Base-by-base conservation (phyloP, 306 rosid genomes). In the Castanopsis chinensis region DNA sequence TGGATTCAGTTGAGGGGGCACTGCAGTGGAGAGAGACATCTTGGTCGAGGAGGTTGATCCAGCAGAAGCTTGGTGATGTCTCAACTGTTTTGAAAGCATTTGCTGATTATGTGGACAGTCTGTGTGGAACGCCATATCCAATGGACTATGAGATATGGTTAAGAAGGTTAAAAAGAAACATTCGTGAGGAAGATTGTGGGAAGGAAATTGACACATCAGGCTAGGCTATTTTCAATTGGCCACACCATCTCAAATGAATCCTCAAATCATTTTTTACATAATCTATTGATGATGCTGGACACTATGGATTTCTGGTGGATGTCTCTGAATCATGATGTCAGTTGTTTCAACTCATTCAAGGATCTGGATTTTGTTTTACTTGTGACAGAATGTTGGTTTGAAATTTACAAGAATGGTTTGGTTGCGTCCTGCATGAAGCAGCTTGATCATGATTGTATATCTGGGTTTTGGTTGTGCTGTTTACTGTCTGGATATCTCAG, bases 1-100 rank as follows among this genome's bases (percentile, higher is more conserved):
- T 91, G 52, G 98, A 95, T 84, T 95, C 98, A 6, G 97, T 95
- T 53, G 99, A 95, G 89, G 97, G 97, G 60, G 99, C 98, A 0
- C 81, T 95, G 64, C 93, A 88, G 74, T 95, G 99, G 99, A 88
- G 99, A 86, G 98, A 95, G 81, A 90, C 91, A 30, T 89, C 92
- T 56, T 95, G 99, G 99, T 90, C 99, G 4, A 88, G 97, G 89
- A 89, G 99, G 78, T 78, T 83, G 75, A 95, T 95, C 88, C 99
- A 95, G 84, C 99, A 95, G 87, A 90, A 91, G 84, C 89, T 95
- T 33, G 99, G 99, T 58, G 98, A 91, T 41, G 87, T 92, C 61
- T 93, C 98, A 10, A 89, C 99, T 0, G 87, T 93, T 54, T 82
- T 95, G 86, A 95, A 95, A 85, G 99, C 99, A 73, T 91, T 95